phyloP scores from a whole-genome alignment of 2,329 filamentous ascomycete genomes.

The Ophiostoma tasmaniense region DNA sequence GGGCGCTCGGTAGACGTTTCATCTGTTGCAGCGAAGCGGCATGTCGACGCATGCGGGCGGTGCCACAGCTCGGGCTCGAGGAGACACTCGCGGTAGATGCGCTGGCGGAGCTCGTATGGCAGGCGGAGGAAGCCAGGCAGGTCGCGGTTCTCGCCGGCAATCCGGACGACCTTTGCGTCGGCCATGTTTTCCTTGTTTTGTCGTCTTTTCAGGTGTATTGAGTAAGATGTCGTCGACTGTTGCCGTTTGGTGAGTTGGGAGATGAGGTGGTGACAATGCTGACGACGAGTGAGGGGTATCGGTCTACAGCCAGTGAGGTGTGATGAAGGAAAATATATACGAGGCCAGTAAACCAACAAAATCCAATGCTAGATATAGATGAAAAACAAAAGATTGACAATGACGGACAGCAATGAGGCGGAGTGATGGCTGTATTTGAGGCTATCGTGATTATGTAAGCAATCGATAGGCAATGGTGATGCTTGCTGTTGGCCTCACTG shows the following conservation, averaged over 20 bases:
- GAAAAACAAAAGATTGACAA: neutral
- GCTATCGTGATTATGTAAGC: neutral
- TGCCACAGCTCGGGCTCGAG: constrained; percentile 14
- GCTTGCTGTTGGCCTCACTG: neutral
- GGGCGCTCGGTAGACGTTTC: constrained; percentile 6
- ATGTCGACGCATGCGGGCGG: neutral
- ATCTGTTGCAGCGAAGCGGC: constrained; percentile 1
- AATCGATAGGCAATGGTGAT: neutral
- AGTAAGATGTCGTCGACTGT: neutral
- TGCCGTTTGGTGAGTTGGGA: neutral
- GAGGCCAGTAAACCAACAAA: neutral
- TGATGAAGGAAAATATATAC: neutral
- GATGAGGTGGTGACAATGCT: neutral
- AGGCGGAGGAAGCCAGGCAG: constrained; percentile 9
- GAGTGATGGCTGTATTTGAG: neutral
- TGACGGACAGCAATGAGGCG: neutral
- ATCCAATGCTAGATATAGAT: neutral
- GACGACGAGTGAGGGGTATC: neutral
- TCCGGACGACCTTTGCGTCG: neutral
- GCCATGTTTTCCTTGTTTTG: neutral
- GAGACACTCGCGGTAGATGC: constrained; percentile 16
- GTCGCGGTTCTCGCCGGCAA: neutral
- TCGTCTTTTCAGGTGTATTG: neutral
- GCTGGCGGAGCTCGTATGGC: constrained; percentile 14
- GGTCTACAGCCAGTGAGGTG: neutral